Evolutionary conservation across 2,329 filamentous ascomycete genomes (phyloP), one percentile per base, ranked within the genome.

Genomic region (Colletotrichum liaoningense): DNA sequence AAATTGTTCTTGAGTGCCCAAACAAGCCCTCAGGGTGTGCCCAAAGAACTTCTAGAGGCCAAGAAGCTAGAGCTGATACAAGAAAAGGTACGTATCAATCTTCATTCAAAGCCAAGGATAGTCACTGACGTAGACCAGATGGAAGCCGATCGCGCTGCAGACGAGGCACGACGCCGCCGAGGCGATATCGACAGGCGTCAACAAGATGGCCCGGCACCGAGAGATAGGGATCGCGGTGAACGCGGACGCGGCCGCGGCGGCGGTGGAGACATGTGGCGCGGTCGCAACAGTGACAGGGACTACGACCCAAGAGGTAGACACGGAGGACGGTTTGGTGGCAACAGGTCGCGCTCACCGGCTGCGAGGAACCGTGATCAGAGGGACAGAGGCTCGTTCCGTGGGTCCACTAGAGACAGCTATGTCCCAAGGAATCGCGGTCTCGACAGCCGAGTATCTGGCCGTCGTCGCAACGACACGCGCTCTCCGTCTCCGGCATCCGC

Each of bases 11-110:
- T 99, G 58, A 98, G 95, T 82, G 97, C 95, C 11, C 97, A 99
- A 83, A 87, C 89, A 54, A 98, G 93, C 81, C 92, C 95, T 0
- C 93, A 97, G 80, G 97, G 97, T 67, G 95, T 99, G 14, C 96
- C 97, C 0, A 96, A 97, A 82, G 95, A 98, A 83, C 88, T 99
- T 55, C 86, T 99, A 3, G 97, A 99, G 81, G 95, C 96, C 0
- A 99, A 99, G 87, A 99, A 98, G 84, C 86, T 94, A 57, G 97
- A 99, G 83, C 87, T 99, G 60, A 94, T 97, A 75, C 95, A 98
- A 83, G 95, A 98, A 84, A 97, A 97, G 92, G 96, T 97, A 82
- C 42, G 80, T 54, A 42, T 12, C 7, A 42, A 62, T 33, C 16
- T 30, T 38, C 33, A 24, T 24, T 12, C 11, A 12, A 9, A 14